A percentile compares a stretch with the other conserved stretches of the same genome.
Conservation (phyloP, 1,284 basidiomycete species). For the Pseudozyma tsukubaensis region DNA sequence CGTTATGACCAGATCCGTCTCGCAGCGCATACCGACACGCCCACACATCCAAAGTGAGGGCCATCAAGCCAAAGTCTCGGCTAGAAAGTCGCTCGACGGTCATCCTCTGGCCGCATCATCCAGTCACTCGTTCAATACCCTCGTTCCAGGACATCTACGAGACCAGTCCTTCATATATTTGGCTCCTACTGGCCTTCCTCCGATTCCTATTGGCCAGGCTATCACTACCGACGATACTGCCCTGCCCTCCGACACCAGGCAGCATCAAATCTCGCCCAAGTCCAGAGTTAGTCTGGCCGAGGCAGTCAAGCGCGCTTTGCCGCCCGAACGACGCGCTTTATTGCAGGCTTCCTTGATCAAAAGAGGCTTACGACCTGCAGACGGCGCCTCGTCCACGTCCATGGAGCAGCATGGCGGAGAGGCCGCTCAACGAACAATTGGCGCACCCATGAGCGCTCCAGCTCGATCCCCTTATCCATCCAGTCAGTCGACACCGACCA, state of each 20-base stretch:
- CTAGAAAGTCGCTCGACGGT: conserved; percentile 22
- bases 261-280: background rate
- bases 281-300: conserved; percentile 21
- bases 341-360: conserved; percentile 24
- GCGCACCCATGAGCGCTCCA: too few relatives aligned
- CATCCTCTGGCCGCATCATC: conserved; percentile 1
- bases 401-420: background rate
- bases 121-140: conserved; percentile 17
- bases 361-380: conserved; percentile 5
- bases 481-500: too few relatives aligned
- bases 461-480: too few relatives aligned
- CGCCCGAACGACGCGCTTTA: conserved; percentile 31
- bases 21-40: conserved; percentile 1
- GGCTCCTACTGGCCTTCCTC: conserved; percentile 13
- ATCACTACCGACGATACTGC: conserved; percentile 24
- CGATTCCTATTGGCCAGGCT: conserved; percentile 34
- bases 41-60: too few relatives aligned
- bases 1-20: conserved; percentile 13
- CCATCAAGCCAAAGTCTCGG: background rate
- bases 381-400: background rate
- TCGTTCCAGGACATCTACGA: conserved; percentile 30
- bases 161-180: conserved; percentile 11
- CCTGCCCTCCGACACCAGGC: background rate
- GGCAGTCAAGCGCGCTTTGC: conserved; percentile 32
- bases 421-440: background rate